Conservation (phyloP, 352 stramenopile species). For the Peronospora belbahrii region DNA sequence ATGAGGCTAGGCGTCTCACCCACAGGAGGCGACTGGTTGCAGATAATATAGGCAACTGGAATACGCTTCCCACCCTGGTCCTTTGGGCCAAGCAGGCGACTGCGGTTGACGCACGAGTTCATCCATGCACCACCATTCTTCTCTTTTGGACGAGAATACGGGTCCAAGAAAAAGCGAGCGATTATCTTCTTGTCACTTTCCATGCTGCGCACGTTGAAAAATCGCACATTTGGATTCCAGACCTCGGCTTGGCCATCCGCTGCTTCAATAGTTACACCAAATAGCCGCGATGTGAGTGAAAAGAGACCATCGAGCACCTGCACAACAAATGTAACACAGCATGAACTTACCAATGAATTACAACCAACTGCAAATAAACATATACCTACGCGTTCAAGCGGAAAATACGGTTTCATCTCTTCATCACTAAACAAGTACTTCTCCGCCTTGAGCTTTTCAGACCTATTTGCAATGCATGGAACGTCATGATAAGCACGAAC, state of each 20-base stretch:
- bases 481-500: neutral
- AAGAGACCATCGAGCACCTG: constrained; percentile 93
- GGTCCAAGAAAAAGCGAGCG: constrained; percentile 95
- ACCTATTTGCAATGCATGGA: constrained; percentile 24
- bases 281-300: constrained; percentile 88
- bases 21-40: constrained; percentile 92
- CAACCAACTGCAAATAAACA: neutral
- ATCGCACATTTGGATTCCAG: constrained; percentile 95
- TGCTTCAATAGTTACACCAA: constrained; percentile 90
- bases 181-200: constrained; percentile 74
- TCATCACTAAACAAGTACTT: constrained; percentile 95
- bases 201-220: constrained; percentile 90
- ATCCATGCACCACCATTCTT: constrained; percentile 98
- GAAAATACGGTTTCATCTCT: constrained; percentile 96
- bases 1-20: constrained; percentile 93
- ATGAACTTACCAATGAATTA: neutral
- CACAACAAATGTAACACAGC: neutral
- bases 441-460: constrained; percentile 92
- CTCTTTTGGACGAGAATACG: constrained; percentile 94
- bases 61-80: constrained; percentile 59
- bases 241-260: constrained; percentile 57
- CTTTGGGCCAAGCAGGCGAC: constrained; percentile 60
- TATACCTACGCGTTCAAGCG: constrained; percentile 80
- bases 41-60: constrained; percentile 96
- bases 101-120: constrained; percentile 94